Evolutionary conservation across 1,139 yeast genomes (phyloP).

Genomic region (Diutina pseudorugosa): DNA sequence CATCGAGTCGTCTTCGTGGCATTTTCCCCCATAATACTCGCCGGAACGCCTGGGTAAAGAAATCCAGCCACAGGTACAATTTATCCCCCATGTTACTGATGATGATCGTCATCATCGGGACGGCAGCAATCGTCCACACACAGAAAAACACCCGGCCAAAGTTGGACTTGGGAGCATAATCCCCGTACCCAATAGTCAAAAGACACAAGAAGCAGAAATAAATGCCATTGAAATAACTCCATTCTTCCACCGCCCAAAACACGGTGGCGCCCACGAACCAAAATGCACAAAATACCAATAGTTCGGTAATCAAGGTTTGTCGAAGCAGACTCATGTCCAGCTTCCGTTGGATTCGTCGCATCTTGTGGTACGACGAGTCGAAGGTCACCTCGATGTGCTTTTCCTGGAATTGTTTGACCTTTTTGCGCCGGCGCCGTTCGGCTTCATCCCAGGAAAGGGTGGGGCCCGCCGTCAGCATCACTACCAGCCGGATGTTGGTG

Average conservation of each 20-base stretch:
- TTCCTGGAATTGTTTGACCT: conserved; percentile 8
- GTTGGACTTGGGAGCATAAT: conserved; percentile 45
- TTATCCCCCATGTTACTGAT: conserved; percentile 64
- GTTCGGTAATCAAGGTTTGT: conserved; percentile 24
- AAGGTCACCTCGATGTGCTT: conserved; percentile 15
- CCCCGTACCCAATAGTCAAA: conserved; percentile 80
- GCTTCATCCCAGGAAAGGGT: conserved; percentile 52
- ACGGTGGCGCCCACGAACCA: conserved; percentile 66
- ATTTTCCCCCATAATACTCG: not conserved
- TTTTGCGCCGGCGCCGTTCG: conserved; percentile 16
- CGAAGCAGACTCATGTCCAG: conserved; percentile 21
- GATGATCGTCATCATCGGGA: conserved; percentile 77
- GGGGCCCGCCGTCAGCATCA: conserved; percentile 46
- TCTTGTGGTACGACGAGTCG: conserved; percentile 38
- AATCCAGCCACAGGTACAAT: conserved; percentile 19
- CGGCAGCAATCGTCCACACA: conserved; percentile 69
- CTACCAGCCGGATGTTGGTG: conserved; percentile 55
- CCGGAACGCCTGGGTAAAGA: conserved; percentile 8
- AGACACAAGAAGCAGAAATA: conserved; percentile 69
- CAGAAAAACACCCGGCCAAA: conserved; percentile 68
- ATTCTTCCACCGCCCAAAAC: conserved; percentile 44
- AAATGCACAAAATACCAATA: conserved; percentile 39
- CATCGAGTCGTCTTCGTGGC: not conserved
- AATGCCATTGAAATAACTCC: conserved; percentile 58
- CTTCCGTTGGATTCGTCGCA: conserved; percentile 33